Base-by-base conservation (phyloP, 2,329 filamentous ascomycete species). In the Fusarium nisikadoi region DNA sequence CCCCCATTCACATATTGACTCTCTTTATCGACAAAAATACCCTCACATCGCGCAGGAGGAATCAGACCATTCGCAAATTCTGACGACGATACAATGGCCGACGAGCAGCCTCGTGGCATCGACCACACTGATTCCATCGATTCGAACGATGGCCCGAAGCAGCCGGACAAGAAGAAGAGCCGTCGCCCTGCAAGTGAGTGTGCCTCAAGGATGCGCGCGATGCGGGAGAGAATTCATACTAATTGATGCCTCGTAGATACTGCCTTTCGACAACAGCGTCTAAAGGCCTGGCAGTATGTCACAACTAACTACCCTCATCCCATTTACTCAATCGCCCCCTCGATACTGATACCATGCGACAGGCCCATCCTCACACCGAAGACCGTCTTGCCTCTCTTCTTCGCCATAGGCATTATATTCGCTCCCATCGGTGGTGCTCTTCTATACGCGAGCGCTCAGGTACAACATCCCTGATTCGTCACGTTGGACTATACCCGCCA, bases 211-310 rank as follows among this genome's bases (percentile, higher is more conserved):
- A 70, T 63, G 49, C 62, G 35, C 65, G 56, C 64, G 23, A 25
- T 13, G 20, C 23, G n/a, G 29, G 20, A 25, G 23, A 56, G 41
- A 33, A 63, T 25, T 23, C 41, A 53, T 56, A 50, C 71, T 79
- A 62, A 80, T 63, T 69, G 25, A 41, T 54, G 47, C 25, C 55
- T 62, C 41, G 68, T 79, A 97, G 94, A 98, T 85, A 98, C 95
- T 66, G 96, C 96, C 16, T 99, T 98, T 81, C 90, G 96, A 77
- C 96, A 99, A 81, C 96, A 99, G 84, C 91, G 96, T 80, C 85
- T 99, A 82, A 98, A 98, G 85, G 96, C 96, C 85, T 99, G 96
- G 96, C 96, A 99, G 92, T 97, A 87, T 83, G 94, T 78, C 20
- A 25, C 39, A 13, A 93, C 72, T 42, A 13, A 93, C 72, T 27